Conservation (phyloP, 2,329 filamentous ascomycete species). For the Chaetomiaceae sp. region DNA sequence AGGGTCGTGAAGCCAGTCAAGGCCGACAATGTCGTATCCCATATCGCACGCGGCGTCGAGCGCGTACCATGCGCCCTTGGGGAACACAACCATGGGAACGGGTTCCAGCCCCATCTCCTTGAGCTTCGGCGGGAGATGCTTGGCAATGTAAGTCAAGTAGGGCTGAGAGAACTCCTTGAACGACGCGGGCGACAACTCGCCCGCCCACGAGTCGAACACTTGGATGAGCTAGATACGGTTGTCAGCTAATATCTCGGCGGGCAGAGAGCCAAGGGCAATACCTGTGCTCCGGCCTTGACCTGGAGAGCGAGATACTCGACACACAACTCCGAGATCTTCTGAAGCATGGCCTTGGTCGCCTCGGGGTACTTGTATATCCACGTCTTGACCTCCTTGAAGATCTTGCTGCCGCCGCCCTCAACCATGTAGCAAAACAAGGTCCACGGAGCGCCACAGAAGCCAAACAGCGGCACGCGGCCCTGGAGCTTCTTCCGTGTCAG, state of each 20-base stretch:
- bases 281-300: constrained; percentile 88
- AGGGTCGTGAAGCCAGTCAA: constrained; percentile 93
- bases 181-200: constrained; percentile 77
- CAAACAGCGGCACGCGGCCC: constrained; percentile 86
- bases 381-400: constrained; percentile 90
- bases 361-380: constrained; percentile 91
- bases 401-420: constrained; percentile 90
- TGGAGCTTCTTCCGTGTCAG: constrained; percentile 82
- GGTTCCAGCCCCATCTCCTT: constrained; percentile 67
- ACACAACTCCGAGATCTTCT: constrained; percentile 91
- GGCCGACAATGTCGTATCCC: constrained; percentile 87
- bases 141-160: constrained; percentile 77
- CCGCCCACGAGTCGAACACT: constrained; percentile 98
- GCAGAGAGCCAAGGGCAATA: constrained; percentile 32
- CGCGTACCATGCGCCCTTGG: constrained; percentile 95
- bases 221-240: constrained; percentile 64
- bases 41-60: constrained; percentile 81
- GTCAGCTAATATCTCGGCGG: constrained; percentile 9
- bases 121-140: constrained; percentile 70
- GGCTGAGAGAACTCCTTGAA: constrained; percentile 85
- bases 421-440: constrained; percentile 99
- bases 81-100: constrained; percentile 97
- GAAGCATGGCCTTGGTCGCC: constrained; percentile 73
- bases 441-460: constrained; percentile 96
- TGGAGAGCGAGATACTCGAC: constrained; percentile 92